Evolutionary conservation across 441 rosid species (phyloP), one percentile per base, ranked within the genome.

Genomic region (Biscutella laevigata): DNA sequence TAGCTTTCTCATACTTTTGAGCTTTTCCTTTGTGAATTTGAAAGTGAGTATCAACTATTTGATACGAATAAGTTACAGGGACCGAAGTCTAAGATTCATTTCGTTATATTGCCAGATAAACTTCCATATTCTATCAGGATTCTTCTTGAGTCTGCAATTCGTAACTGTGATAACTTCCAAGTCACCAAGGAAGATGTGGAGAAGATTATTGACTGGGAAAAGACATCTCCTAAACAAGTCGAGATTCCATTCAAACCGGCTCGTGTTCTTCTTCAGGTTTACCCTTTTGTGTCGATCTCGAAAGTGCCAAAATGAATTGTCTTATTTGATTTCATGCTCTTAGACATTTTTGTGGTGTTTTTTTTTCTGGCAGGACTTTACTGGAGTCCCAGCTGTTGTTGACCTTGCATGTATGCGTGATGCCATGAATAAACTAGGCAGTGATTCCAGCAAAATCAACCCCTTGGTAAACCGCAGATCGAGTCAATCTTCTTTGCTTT

Each of bases 321-420:
- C 2, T 12, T 21, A 0, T 6, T 19, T 44, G 3, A 37, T 47
- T 53, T 16, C 11, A 4, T 43, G 20, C 5, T 33, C 13, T 4
- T 6, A 21, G 57, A 42, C 9, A 2, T 28, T 35, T 53, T 27
- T 39, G 43, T 30, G 37, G 30, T n/a, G n/a, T n/a, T 20, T 12
- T 59, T 14, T 36, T 62, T 11, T 66, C 12, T 66, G 26, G 48
- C 81, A 91, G 99, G 99, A 88, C 69, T 89, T 94, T 75, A 94
- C 99, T 43, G 99, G 99, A 16, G 99, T 94, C 36, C 99, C 99
- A 16, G 99, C 91, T 40, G 99, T 89, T 32, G 97, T 94, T 45
- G 99, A 94, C 66, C 99, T 94, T 41, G 99, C 99, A 57, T 72
- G 92, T 45, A 94, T 94, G 99, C 99, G 99, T 67, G 99, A 94